These are phyloP conservation scores for Meyerozyma smithsonii DNA, from an alignment of 1,139 yeast genomes.

Conservation along the genomic window DNA sequence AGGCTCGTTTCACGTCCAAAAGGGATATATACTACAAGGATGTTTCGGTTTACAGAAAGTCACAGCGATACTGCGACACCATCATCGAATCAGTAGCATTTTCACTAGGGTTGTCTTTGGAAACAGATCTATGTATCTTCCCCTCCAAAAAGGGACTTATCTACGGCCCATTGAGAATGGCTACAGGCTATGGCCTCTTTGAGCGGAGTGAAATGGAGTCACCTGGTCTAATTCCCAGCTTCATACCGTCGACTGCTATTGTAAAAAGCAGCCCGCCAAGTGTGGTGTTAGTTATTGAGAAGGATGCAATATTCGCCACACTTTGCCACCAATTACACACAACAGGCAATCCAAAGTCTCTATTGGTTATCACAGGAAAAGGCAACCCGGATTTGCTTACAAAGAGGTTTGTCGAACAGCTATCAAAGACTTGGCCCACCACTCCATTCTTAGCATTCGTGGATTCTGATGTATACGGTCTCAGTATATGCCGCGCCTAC, in stretches of 20 bases:
- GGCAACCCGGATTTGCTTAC: slow-evolving; percentile 55
- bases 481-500: slow-evolving; percentile 48
- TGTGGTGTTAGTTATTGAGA: slow-evolving; percentile 56
- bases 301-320: slow-evolving; percentile 50
- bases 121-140: slow-evolving; percentile 35
- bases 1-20: slow-evolving; percentile 33
- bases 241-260: slow-evolving; percentile 18
- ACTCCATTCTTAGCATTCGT: slow-evolving; percentile 39
- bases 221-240: slow-evolving; percentile 6
- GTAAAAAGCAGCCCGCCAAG: slow-evolving; percentile 17
- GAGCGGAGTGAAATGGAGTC: neutral
- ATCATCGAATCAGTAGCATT: slow-evolving; percentile 31
- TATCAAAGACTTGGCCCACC: slow-evolving; percentile 17
- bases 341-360: slow-evolving; percentile 5
- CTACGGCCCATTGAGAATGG: slow-evolving; percentile 29
- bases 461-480: slow-evolving; percentile 68
- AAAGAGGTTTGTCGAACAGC: slow-evolving; percentile 16
- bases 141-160: slow-evolving; percentile 65
- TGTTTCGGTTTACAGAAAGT: slow-evolving; percentile 44
- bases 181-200: slow-evolving; percentile 10
- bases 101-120: slow-evolving; percentile 21
- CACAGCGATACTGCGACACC: slow-evolving; percentile 42
- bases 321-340: slow-evolving; percentile 21
- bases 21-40: slow-evolving; percentile 67
- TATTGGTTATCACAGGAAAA: slow-evolving; percentile 53